These are phyloP conservation scores for Alternaria arborescens DNA, from an alignment of 2,329 filamentous ascomycete genomes.

Conservation along the genomic window DNA sequence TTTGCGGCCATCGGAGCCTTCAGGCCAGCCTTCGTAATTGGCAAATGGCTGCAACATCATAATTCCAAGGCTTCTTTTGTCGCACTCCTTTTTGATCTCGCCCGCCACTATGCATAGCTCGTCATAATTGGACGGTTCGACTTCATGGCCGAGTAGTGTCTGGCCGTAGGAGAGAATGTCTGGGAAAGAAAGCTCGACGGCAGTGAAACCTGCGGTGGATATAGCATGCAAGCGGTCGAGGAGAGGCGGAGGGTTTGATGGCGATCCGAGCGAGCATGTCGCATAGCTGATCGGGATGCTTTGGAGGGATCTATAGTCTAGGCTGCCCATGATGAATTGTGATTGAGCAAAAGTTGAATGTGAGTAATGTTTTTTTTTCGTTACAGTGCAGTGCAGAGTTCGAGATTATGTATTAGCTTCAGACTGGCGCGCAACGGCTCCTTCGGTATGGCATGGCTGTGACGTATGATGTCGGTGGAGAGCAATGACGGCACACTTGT, in stretches of 20 bases:
- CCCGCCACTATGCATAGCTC: slow-evolving; percentile 63
- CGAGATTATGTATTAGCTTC: not conserved
- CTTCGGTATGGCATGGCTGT: slow-evolving; percentile 29
- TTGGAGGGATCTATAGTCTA: slow-evolving; percentile 47
- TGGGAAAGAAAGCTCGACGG: slow-evolving; percentile 77
- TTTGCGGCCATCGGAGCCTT: slow-evolving; percentile 64
- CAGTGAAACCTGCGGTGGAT: slow-evolving; percentile 70
- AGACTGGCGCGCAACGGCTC: slow-evolving; percentile 7
- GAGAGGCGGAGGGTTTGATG: slow-evolving; percentile 57
- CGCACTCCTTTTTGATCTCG: slow-evolving; percentile 64
- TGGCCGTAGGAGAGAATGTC: slow-evolving; percentile 72
- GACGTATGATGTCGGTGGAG: slow-evolving; percentile 33
- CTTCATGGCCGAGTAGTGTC: slow-evolving; percentile 59
- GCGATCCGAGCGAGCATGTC: slow-evolving; percentile 63
- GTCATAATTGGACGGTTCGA: slow-evolving; percentile 67
- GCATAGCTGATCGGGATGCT: slow-evolving; percentile 63
- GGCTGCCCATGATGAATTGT: slow-evolving; percentile 38
- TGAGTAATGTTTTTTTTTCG: not conserved
- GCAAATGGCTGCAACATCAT: slow-evolving; percentile 79
- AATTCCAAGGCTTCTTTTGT: slow-evolving; percentile 65
- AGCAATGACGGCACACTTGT: slow-evolving; percentile 16
- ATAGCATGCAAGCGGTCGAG: slow-evolving; percentile 70
- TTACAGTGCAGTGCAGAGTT: not conserved
- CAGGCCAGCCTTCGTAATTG: slow-evolving; percentile 79
- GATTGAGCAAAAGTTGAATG: not conserved